Percentiles rank a stretch among this genome's conserved stretches.
These are phyloP conservation scores for Albatrellus ellisii DNA, from an alignment of 768 basidiomycete species.

Conservation along the genomic window DNA sequence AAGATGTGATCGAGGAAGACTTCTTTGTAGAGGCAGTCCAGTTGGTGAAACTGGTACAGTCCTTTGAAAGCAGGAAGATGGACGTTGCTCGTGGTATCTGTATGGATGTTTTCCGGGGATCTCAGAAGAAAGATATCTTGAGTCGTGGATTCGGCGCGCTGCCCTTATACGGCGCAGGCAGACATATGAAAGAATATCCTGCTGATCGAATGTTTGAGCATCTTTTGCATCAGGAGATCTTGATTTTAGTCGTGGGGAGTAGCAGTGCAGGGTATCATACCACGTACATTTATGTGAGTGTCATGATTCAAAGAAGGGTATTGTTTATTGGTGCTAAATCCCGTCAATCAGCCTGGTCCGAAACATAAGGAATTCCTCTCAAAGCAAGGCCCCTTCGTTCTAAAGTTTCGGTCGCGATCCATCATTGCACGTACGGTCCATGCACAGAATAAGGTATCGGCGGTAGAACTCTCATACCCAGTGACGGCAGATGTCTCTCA, in stretches of 20 bases:
- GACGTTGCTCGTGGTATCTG: slow-evolving; percentile 7
- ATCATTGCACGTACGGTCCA: slow-evolving; percentile 5
- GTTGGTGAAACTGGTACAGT: slow-evolving; percentile 26
- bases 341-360: neutral
- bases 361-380: neutral
- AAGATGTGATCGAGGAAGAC: slow-evolving; percentile 31
- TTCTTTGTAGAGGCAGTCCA: slow-evolving; percentile 44
- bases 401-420: slow-evolving; percentile 4
- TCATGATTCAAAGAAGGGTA: slow-evolving; percentile 1
- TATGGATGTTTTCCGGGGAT: slow-evolving; percentile 9
- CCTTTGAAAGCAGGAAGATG: neutral
- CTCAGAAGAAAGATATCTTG: slow-evolving; percentile 2
- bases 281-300: slow-evolving; percentile 4
- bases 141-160: slow-evolving; percentile 1
- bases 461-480: neutral
- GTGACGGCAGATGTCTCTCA: neutral
- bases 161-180: slow-evolving; percentile 5
- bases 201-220: slow-evolving; percentile 3
- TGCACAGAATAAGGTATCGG: neutral
- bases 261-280: slow-evolving; percentile 1
- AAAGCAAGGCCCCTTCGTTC: neutral
- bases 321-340: neutral
- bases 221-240: slow-evolving; percentile 5
- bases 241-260: neutral
- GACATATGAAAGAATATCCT: neutral